Evolutionary conservation across 2,329 filamentous ascomycete species (phyloP), one percentile per base, ranked within the genome.

Genomic region (Sporothrix variecibatus): DNA sequence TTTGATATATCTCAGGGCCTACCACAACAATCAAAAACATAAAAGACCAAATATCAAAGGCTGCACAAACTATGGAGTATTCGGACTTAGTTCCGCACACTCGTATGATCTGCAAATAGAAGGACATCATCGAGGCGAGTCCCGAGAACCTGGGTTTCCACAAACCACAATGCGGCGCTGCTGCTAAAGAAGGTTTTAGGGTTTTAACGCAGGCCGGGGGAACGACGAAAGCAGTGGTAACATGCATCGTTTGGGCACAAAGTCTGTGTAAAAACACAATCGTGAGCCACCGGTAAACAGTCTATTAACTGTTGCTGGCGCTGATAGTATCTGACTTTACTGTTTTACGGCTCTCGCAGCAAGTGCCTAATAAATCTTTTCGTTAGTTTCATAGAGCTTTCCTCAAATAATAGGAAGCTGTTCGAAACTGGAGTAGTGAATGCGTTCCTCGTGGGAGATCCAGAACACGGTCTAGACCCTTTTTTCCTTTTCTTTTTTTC

Each of bases 41-140:
- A n/a, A n/a, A n/a, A n/a, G n/a, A 56, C 12, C 23, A 56, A 28
- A 26, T 62, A 26, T 65, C n/a, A 20, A 64, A 64, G 20, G 34
- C 38, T 43, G 17, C 15, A 64, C 60, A 64, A 43, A 26, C 34
- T 6, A 23, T n/a, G n/a, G n/a, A n/a, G n/a, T n/a, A n/a, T 34
- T 26, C n/a, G 20, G 3, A 5, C 23, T 26, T 64, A 38, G 34
- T 64, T 64, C 58, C 34, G 58, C 58, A 4, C 58, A 40, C 53
- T 64, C 58, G 62, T 43, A 46, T 67, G n/a, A 67, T 68, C 65
- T 68, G 43, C 23, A 51, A 51, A 51, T 68, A 51, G 40, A 49
- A 26, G 26, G 2, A 11, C 15, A 34, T 31, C 43, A 68, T 49
- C 23, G 26, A 56, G 23, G 2, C 6, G 34, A 67, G 26, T n/a